These are phyloP conservation scores for Saitozyma sp. DNA, from an alignment of 768 basidiomycete genomes.

Conservation along the genomic window DNA sequence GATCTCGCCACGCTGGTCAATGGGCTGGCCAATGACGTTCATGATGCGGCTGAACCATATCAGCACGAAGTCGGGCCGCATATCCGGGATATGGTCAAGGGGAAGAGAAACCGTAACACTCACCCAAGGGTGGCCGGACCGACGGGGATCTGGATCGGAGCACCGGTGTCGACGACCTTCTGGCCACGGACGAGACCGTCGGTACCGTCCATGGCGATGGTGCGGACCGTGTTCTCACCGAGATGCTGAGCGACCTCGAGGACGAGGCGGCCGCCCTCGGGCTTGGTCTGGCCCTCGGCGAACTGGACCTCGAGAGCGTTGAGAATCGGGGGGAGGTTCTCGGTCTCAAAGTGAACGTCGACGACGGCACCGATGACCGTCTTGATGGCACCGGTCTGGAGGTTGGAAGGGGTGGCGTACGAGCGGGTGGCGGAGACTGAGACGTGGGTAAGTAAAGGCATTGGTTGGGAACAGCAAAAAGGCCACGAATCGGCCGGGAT, in stretches of 20 bases:
- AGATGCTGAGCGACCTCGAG: slow-evolving; percentile 98
- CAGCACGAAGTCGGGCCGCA: slow-evolving; percentile 4
- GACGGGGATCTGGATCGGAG: slow-evolving; percentile 95
- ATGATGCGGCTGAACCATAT: slow-evolving; percentile 74
- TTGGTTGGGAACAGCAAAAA: too few species aligned
- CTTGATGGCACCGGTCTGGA: slow-evolving; percentile 76
- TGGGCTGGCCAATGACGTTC: slow-evolving; percentile 99
- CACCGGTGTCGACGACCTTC: slow-evolving; percentile 93
- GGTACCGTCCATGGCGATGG: slow-evolving; percentile 99
- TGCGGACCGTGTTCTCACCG: slow-evolving; percentile 98
- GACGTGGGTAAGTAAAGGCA: neutral
- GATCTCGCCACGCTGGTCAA: slow-evolving; percentile 99
- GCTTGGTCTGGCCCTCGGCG: slow-evolving; percentile 56
- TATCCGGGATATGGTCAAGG: neutral
- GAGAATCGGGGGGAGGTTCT: slow-evolving; percentile 92
- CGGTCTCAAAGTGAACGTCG: slow-evolving; percentile 96
- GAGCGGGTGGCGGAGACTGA: slow-evolving; percentile 59
- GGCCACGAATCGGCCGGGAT: too few species aligned
- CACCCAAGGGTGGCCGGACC: slow-evolving; percentile 80
- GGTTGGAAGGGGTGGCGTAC: slow-evolving; percentile 87
- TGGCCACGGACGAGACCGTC: slow-evolving; percentile 99
- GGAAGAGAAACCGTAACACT: slow-evolving; percentile 8
- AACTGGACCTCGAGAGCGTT: slow-evolving; percentile 95
- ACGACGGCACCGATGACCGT: slow-evolving; percentile 99
- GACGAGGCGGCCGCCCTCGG: slow-evolving; percentile 92